Evolutionary conservation across 805 yeast genomes (phyloP), one percentile per base, ranked within the genome.

Genomic region (Tanozyma kutaoensis): DNA sequence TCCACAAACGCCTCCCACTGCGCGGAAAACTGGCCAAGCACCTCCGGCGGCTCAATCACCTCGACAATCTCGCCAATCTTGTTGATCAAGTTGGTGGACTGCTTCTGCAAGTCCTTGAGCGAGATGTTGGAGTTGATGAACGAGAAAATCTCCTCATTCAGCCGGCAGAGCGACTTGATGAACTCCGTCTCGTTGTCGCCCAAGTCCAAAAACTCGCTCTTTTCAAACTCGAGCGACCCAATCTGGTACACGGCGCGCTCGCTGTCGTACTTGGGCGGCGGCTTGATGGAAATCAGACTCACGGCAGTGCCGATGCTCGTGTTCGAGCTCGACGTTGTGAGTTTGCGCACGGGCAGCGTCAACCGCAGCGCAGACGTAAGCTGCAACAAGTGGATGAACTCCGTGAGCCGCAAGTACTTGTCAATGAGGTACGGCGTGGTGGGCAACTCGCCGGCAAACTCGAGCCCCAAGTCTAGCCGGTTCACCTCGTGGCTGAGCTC

Each of bases 361-460:
- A n/a, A n/a, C n/a, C n/a, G n/a, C n/a, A n/a, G n/a, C n/a, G n/a
- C n/a, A n/a, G n/a, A n/a, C n/a, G 17, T 35, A 9, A 36, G 39
- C 21, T 53, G 56, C 23, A 76, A 40, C 20, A 73, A 44, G 27
- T 61, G 59, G 6, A 71, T 59, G 25, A 77, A 57, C 44, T 76
- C 74, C 3, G 73, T 69, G 28, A 75, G 57, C 32, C 78, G 54
- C 27, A 72, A 48, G 42, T 67, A 69, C 39, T 72, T 76, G 39
- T 78, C 86, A 32, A 76, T 74, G 24, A 76, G 52, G 39, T 61
- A 76, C 0, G 85, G 85, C 24, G 70, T 72, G 0, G 75, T 66
- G 6, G 84, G 86, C 5, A 15, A 7, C 17, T 15, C 17, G 7
- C 7, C 5, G 17, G 5, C 17, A 7, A 5, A 5, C 17, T 5